A percentile compares a stretch with the other conserved stretches of the same genome.
Evolutionary conservation across 2,329 filamentous ascomycete genomes (phyloP).

Genomic region (Bipolaris oryzae): DNA sequence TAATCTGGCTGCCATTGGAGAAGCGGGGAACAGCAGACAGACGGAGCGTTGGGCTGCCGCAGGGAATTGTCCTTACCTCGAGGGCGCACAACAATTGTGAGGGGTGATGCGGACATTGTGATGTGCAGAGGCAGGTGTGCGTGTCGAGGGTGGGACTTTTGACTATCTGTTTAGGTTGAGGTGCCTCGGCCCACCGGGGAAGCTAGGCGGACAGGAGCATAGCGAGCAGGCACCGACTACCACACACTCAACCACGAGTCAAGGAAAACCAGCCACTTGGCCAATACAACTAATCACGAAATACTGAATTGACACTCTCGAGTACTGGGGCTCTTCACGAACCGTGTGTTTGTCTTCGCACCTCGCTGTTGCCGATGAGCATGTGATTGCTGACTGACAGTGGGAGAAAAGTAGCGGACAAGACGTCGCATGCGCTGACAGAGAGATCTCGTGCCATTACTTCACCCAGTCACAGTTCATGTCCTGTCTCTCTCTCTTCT

Average conservation of each 20-base stretch:
- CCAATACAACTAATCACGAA: background rate
- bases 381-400: background rate
- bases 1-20: constrained; percentile 6
- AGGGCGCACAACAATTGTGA: constrained; percentile 54
- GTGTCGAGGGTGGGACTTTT: constrained; percentile 21
- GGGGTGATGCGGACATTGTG: constrained; percentile 52
- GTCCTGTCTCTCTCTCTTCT: constrained; percentile 1
- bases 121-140: constrained; percentile 11
- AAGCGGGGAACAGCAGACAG: background rate
- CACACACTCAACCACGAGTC: background rate
- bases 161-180: constrained; percentile 2
- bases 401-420: background rate
- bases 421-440: background rate
- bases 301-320: background rate
- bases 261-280: background rate
- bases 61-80: constrained; percentile 46
- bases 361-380: no score
- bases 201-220: constrained; percentile 5
- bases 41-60: background rate
- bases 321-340: no score
- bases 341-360: no score
- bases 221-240: no score
- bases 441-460: no score
- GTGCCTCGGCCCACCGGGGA: constrained; percentile 15
- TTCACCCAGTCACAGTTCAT: background rate